Evolutionary conservation across 306 rosid genomes (phyloP), one percentile per base, ranked within the genome.

Genomic region (Vigna hirtella): DNA sequence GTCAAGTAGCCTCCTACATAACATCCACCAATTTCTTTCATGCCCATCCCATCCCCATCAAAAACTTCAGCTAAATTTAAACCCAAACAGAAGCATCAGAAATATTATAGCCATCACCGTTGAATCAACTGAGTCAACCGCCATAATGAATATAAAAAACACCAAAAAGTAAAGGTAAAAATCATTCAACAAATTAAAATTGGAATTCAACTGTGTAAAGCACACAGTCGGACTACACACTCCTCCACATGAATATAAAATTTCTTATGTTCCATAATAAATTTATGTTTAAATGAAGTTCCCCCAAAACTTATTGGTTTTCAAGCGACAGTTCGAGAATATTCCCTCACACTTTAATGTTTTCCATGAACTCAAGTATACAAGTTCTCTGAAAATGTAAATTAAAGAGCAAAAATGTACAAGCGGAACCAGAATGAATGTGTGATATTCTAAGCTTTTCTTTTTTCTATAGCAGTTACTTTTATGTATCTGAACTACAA

Each of bases 321-420:
- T 58, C 70, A 80, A 77, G 76, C 16, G n/a, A 20, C 12, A 55
- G 63, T 26, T 52, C 30, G 3, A 55, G 70, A 81, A 51, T 43
- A 81, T 22, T 15, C 56, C 73, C 20, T 28, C 81, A 66, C 58
- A 62, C 67, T 84, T 26, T 61, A 58, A 51, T 18, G 73, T 81
- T 82, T 61, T 82, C 76, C 79, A 49, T 50, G 45, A 76, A 53
- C 53, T 74, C 56, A 6, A 52, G 48, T 69, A 57, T 77, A 80
- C 86, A 57, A 79, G 26, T 80, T 75, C 45, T 73, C 82, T 15
- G 79, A 51, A 72, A 52, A 70, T 10, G 26, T 53, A 45, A n/a
- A n/a, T n/a, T n/a, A n/a, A 16, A 56, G 14, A 53, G 43, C 30
- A 63, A 64, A 51, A 77, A 53, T 65, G 65, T 45, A 32, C 72